Conservation (phyloP, 2,329 filamentous ascomycete genomes). For the Xylaria hypoxylon region DNA sequence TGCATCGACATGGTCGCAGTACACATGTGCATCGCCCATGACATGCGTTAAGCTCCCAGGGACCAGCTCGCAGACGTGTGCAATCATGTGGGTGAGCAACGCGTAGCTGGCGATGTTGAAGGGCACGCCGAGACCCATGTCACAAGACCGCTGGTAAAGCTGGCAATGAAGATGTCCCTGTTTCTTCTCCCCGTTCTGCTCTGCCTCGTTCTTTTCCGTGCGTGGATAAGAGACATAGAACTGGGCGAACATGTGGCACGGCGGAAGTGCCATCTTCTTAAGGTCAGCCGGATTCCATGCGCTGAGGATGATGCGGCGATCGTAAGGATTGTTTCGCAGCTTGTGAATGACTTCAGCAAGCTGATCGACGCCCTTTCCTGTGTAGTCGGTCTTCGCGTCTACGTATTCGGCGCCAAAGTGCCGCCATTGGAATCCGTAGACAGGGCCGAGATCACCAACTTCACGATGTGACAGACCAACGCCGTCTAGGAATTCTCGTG, state of each 20-base stretch:
- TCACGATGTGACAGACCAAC: conserved; percentile 84
- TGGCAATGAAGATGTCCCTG: conserved; percentile 85
- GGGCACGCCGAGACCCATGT: conserved; percentile 96
- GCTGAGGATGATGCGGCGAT: conserved; percentile 87
- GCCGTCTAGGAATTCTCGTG: conserved; percentile 87
- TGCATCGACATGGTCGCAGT: conserved; percentile 91
- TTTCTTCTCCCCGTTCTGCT: conserved; percentile 51
- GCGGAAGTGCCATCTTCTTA: conserved; percentile 80
- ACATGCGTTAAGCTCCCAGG: conserved; percentile 92
- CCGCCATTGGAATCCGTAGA: conserved; percentile 99
- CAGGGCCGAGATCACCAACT: conserved; percentile 90
- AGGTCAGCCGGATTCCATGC: conserved; percentile 93
- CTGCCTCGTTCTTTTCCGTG: conserved; percentile 42
- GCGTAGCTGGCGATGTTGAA: conserved; percentile 99
- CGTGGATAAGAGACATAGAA: conserved; percentile 78
- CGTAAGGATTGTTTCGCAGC: conserved; percentile 84
- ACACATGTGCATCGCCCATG: conserved; percentile 98
- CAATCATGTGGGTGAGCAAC: conserved; percentile 93
- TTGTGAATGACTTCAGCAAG: conserved; percentile 91
- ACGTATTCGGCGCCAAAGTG: conserved; percentile 95
- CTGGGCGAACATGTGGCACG: conserved; percentile 87
- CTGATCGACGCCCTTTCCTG: conserved; percentile 91
- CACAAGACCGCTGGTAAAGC: conserved; percentile 92
- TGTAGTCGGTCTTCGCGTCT: conserved; percentile 83
- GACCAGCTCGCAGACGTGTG: conserved; percentile 83